phyloP scores from a whole-genome alignment of 768 basidiomycete species.

The Rhodosporidiobolus odoratus region DNA sequence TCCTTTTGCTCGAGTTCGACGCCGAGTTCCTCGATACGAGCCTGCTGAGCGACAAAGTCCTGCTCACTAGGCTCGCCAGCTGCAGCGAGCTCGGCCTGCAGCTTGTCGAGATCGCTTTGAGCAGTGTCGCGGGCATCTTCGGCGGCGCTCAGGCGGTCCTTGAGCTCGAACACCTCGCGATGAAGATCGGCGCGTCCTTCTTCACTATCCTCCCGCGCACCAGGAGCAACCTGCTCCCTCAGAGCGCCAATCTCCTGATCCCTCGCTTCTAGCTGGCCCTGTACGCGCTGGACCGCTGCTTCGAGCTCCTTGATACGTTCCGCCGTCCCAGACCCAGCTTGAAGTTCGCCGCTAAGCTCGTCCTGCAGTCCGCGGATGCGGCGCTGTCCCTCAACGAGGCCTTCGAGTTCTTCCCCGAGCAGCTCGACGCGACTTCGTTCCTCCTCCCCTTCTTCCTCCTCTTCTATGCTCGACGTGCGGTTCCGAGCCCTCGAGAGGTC shows the following conservation, averaged over 20 bases:
- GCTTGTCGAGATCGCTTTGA: constrained; percentile 16
- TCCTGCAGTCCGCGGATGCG: constrained; percentile 14
- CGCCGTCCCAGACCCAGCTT: neutral
- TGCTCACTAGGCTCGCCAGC: constrained; percentile 9
- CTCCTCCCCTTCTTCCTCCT: neutral
- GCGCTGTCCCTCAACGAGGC: constrained; percentile 17
- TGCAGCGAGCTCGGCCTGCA: constrained; percentile 13
- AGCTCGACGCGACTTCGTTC: constrained; percentile 4
- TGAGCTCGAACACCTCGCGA: constrained; percentile 38
- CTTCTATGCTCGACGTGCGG: neutral
- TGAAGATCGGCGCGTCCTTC: constrained; percentile 29
- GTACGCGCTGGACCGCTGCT: neutral
- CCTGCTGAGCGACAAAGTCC: constrained; percentile 3
- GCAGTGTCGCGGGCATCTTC: constrained; percentile 9
- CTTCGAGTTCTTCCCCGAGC: constrained; percentile 17
- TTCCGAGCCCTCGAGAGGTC: constrained; percentile 8
- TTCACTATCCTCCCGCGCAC: neutral
- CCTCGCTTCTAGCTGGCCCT: neutral
- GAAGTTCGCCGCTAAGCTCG: neutral
- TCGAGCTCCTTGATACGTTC: constrained; percentile 31
- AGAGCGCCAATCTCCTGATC: constrained; percentile 11
- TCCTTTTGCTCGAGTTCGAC: constrained; percentile 38
- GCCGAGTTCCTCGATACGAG: constrained; percentile 20
- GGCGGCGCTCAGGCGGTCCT: constrained; percentile 28
- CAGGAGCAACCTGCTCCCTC: constrained; percentile 1